These are phyloP conservation scores for Apium graveolens DNA, from an alignment of 129 eudicot species.

Conservation along the genomic window DNA sequence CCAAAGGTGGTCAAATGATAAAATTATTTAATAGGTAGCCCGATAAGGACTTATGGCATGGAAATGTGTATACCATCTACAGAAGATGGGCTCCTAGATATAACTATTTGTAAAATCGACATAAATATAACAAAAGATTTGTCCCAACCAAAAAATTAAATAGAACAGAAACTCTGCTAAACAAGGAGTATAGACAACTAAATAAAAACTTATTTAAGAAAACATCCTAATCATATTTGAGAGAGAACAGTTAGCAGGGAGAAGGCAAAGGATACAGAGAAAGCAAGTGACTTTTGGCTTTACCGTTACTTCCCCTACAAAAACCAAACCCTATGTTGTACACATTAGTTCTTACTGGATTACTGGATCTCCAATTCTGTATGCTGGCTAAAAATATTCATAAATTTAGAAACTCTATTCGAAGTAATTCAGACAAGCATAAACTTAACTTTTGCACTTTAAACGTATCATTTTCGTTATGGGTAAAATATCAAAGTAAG, in stretches of 20 bases:
- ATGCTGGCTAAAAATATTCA: not conserved
- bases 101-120: not conserved
- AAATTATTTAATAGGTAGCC: not conserved
- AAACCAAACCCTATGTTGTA: not conserved
- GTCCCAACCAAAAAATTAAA: not conserved
- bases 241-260: not conserved
- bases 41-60: not conserved
- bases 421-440: not conserved
- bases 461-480: not conserved
- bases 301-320: not conserved
- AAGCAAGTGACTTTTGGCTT: not conserved
- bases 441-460: not conserved
- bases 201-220: not conserved
- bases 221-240: not conserved
- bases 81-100: not conserved
- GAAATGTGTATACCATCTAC: not conserved
- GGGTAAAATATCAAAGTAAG: no score
- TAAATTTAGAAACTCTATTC: not conserved
- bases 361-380: not conserved
- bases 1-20: not conserved
- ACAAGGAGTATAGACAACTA: not conserved
- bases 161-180: not conserved
- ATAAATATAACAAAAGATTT: no score
- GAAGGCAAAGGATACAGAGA: not conserved
- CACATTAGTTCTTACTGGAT: not conserved